Evolutionary conservation across 2,329 filamentous ascomycete species (phyloP).

Genomic region (Apiospora sp.): DNA sequence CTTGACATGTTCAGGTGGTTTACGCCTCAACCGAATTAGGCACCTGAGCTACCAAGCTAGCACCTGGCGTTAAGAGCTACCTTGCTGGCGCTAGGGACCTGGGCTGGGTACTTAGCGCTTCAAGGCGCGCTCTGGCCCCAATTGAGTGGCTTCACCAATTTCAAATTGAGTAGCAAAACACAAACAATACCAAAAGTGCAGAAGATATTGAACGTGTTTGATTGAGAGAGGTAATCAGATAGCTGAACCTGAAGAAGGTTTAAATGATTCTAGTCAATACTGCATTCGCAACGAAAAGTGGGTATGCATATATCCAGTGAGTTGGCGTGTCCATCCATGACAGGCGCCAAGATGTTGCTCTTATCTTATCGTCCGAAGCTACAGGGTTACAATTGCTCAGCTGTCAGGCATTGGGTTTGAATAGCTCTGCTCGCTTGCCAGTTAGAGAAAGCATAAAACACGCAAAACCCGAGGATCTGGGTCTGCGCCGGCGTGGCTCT

Average conservation of each 20-base stretch:
- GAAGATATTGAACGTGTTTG: not conserved
- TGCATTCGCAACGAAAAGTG: not conserved
- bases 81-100: not conserved
- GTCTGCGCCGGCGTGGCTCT: not conserved
- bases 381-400: not conserved
- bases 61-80: not conserved
- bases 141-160: constrained; percentile 12
- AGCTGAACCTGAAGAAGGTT: too few relatives aligned
- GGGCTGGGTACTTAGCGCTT: not conserved
- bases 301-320: not conserved
- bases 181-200: not conserved
- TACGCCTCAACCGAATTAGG: not conserved
- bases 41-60: not conserved
- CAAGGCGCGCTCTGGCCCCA: not conserved
- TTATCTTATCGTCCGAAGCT: not conserved
- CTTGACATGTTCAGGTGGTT: constrained; percentile 7
- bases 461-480: not conserved
- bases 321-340: not conserved
- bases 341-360: not conserved
- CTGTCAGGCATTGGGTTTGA: not conserved
- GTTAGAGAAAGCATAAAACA: not conserved
- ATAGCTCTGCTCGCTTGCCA: not conserved
- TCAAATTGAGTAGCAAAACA: not conserved
- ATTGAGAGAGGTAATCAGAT: not conserved
- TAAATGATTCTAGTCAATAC: not conserved